phyloP scores from a whole-genome alignment of 163 green algal genomes.

The Prototheca stagnorum region DNA sequence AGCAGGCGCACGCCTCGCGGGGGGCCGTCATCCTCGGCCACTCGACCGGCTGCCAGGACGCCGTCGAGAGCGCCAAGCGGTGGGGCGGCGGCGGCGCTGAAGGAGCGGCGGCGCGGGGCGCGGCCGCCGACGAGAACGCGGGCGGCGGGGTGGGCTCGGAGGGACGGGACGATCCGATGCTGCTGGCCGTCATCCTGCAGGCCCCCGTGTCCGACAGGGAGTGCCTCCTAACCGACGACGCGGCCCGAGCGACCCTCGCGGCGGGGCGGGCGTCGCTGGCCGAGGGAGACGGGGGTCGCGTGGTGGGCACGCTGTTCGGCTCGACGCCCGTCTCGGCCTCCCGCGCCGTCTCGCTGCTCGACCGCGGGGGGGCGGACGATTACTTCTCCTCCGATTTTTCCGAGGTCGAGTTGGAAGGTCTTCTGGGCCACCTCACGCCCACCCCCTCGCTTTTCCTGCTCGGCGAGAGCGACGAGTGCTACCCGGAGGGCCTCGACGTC shows the following conservation, averaged over 20 bases:
- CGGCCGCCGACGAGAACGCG: no score
- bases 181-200: constrained; percentile 49
- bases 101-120: no score
- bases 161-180: constrained; percentile 1
- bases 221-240: constrained; percentile 6
- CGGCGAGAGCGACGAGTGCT: constrained; percentile 22
- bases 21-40: constrained; percentile 51
- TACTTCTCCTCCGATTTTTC: constrained; percentile 47
- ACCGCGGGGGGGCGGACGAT: constrained; percentile 49
- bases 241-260: constrained; percentile 5
- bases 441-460: constrained; percentile 23
- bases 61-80: constrained; percentile 32
- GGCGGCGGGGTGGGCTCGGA: no score
- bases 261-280: constrained; percentile 17
- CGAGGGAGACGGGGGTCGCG: constrained; percentile 26
- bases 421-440: constrained; percentile 1
- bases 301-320: constrained; percentile 26
- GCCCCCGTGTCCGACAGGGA: constrained; percentile 49
- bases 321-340: constrained; percentile 37
- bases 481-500: constrained; percentile 1
- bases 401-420: constrained; percentile 17
- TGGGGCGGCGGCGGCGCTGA: constrained; percentile 2
- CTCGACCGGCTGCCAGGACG: constrained; percentile 62
- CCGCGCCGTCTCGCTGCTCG: constrained; percentile 31
- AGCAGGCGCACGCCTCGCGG: not conserved